Evolutionary conservation across 257 asterid species (phyloP), one percentile per base, ranked within the genome.

Genomic region (Fraxinus quadrangulata): DNA sequence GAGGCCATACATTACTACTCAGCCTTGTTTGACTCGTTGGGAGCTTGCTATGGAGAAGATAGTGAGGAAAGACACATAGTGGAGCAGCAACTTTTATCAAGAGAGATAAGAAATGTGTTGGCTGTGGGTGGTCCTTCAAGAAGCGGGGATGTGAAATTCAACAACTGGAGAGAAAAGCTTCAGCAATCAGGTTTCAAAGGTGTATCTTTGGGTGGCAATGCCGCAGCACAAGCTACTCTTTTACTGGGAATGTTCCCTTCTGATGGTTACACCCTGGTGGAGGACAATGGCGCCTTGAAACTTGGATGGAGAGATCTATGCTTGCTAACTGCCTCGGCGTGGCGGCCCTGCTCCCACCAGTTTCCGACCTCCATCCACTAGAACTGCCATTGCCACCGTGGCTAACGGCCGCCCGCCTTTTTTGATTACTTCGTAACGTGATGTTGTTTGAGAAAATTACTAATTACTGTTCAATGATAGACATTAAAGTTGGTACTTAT

Each of bases 271-370:
- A 96, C 99, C 0, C 73, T 96, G 70, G 96, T 93, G 30, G 99
- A 96, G 89, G 99, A 96, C 75, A 90, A 89, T 42, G 99, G 98
- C 10, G 84, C 97, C 12, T 93, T 96, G 66, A 96, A 96, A 72
- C 96, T 96, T 37, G 99, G 99, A 3, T 96, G 99, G 99, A 93
- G 91, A 88, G 99, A 96, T 81, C 96, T 96, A 40, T 96, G 98
- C 88, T 86, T 93, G 92, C 94, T 96, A 33, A 96, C 97, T 76
- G 99, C 98, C 45, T 96, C 99, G 2, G 99, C 98, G 2, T 96
- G 99, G 99, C 89, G 87, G 76, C 97, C 97, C 2, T 3, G 34
- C 69, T 26, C 69, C 36, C 69, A 24, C 69, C 69, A 63, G 12
- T 63, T 63, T 63, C 36, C 34, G 3, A 9, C 69, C 9, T 63